These are phyloP conservation scores for Microsporum canis DNA, from an alignment of 2,329 filamentous ascomycete species.

Conservation along the genomic window DNA sequence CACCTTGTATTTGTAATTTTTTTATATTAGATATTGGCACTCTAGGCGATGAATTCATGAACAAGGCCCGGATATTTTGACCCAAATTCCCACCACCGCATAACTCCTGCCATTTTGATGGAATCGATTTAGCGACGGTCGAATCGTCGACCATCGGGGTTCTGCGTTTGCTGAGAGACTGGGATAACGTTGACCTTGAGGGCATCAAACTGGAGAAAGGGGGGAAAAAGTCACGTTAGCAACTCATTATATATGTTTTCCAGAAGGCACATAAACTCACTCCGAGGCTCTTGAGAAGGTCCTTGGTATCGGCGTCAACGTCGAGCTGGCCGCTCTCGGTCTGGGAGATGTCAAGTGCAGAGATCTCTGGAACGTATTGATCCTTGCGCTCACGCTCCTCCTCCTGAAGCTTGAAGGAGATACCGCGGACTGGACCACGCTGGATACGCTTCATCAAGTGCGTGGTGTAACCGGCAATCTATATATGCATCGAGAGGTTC, in stretches of 20 bases:
- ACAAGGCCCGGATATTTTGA: not conserved
- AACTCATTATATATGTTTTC: not conserved
- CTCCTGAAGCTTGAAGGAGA: slow-evolving; percentile 99
- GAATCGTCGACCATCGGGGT: slow-evolving; percentile 72
- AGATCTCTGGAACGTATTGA: slow-evolving; percentile 99
- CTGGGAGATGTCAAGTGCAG: slow-evolving; percentile 95
- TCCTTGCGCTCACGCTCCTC: slow-evolving; percentile 99
- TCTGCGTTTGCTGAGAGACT: slow-evolving; percentile 72
- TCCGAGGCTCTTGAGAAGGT: slow-evolving; percentile 95
- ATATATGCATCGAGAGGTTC: slow-evolving; percentile 5
- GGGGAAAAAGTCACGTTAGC: slow-evolving; percentile 2
- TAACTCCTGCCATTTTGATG: slow-evolving; percentile 5
- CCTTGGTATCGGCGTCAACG: slow-evolving; percentile 95
- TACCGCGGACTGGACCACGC: slow-evolving; percentile 96
- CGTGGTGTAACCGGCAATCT: slow-evolving; percentile 98
- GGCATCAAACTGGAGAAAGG: slow-evolving; percentile 65
- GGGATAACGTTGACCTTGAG: slow-evolving; percentile 93
- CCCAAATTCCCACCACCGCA: slow-evolving; percentile 4
- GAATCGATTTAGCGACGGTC: slow-evolving; percentile 11
- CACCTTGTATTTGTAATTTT: slow-evolving; percentile 54
- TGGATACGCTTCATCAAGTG: slow-evolving; percentile 99
- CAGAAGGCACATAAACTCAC: slow-evolving; percentile 50
- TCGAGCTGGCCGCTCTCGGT: slow-evolving; percentile 87
- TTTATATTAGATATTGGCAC: slow-evolving; percentile 15
- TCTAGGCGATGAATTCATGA: not conserved